A percentile compares a stretch with the other conserved stretches of the same genome.
phyloP scores from a whole-genome alignment of 169 alveolate genomes.

The Cryptosporidium andersoni region DNA sequence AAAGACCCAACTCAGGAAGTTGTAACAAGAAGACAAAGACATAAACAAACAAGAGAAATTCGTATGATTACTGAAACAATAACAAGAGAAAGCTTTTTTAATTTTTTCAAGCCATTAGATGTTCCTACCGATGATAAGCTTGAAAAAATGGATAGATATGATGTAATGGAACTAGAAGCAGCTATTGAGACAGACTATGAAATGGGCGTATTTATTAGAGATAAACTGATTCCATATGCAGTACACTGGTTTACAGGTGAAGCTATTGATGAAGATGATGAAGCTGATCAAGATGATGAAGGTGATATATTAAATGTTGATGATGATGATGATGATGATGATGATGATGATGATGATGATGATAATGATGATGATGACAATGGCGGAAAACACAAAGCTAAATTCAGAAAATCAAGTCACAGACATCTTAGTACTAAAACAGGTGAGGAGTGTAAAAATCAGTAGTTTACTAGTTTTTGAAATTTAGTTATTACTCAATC shows the following conservation, averaged over 20 bases:
- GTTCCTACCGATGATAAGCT: conserved; percentile 69
- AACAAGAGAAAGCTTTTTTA: conserved; percentile 55
- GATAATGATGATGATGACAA: background rate
- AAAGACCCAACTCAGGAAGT: conserved; percentile 69
- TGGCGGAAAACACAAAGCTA: conserved; percentile 4
- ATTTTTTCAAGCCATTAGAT: conserved; percentile 52
- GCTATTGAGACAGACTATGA: conserved; percentile 69
- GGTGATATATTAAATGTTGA: conserved; percentile 63
- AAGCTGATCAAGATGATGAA: conserved; percentile 69
- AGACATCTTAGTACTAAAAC: too few species aligned
- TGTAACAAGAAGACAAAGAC: conserved; percentile 65
- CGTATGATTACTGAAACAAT: conserved; percentile 64
- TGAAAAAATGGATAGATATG: conserved; percentile 61
- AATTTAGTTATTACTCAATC: too few species aligned
- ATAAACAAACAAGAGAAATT: conserved; percentile 57
- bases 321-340: conserved; percentile 41
- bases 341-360: background rate
- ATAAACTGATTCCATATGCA: conserved; percentile 62
- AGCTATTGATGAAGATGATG: conserved; percentile 70
- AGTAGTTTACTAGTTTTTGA: too few species aligned
- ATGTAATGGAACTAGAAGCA: conserved; percentile 63
- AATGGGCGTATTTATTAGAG: conserved; percentile 65
- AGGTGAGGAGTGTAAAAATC: too few species aligned
- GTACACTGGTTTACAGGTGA: conserved; percentile 69
- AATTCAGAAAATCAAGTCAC: too few species aligned